These are phyloP conservation scores for Spizellomyces punctatus DNA, from an alignment of 192 early-diverging fungal genomes.

Conservation along the genomic window DNA sequence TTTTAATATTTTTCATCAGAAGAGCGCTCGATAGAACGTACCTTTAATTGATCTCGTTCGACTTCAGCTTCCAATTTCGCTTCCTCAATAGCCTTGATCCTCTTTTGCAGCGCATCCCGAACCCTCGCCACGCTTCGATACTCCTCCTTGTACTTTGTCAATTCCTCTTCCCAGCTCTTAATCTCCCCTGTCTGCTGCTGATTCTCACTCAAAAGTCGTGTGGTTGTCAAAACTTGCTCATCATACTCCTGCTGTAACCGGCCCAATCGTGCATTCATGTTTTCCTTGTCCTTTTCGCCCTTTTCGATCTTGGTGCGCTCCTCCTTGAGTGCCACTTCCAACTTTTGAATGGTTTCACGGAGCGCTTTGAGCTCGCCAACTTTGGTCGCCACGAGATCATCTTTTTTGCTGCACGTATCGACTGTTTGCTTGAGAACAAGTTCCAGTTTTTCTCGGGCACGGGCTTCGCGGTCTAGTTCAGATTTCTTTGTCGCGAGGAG, in stretches of 20 bases:
- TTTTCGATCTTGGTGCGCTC: slow-evolving; percentile 39
- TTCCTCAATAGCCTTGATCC: slow-evolving; percentile 52
- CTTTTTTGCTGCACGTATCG: slow-evolving; percentile 39
- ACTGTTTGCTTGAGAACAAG: slow-evolving; percentile 26
- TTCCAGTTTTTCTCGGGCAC: slow-evolving; percentile 54
- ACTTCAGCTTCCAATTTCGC: slow-evolving; percentile 54
- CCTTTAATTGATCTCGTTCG: slow-evolving; percentile 52
- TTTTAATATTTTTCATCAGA: background rate
- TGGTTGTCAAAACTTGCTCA: slow-evolving; percentile 43
- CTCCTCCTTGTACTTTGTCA: slow-evolving; percentile 46
- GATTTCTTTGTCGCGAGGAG: slow-evolving; percentile 54
- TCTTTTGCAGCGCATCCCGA: slow-evolving; percentile 48
- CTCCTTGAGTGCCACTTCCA: slow-evolving; percentile 48
- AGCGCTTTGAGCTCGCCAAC: slow-evolving; percentile 36
- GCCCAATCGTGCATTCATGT: slow-evolving; percentile 22
- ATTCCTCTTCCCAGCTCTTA: slow-evolving; percentile 54
- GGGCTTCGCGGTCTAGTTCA: slow-evolving; percentile 51
- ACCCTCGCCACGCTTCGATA: slow-evolving; percentile 38
- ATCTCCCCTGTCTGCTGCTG: slow-evolving; percentile 47
- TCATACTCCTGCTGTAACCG: slow-evolving; percentile 56
- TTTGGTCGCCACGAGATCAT: slow-evolving; percentile 43
- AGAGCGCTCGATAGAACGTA: background rate
- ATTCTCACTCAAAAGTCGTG: slow-evolving; percentile 44
- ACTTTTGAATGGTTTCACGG: slow-evolving; percentile 33
- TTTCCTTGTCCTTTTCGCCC: slow-evolving; percentile 44